Conservation (phyloP, 1,139 yeast species). For the Yamadazyma jaroonii region DNA sequence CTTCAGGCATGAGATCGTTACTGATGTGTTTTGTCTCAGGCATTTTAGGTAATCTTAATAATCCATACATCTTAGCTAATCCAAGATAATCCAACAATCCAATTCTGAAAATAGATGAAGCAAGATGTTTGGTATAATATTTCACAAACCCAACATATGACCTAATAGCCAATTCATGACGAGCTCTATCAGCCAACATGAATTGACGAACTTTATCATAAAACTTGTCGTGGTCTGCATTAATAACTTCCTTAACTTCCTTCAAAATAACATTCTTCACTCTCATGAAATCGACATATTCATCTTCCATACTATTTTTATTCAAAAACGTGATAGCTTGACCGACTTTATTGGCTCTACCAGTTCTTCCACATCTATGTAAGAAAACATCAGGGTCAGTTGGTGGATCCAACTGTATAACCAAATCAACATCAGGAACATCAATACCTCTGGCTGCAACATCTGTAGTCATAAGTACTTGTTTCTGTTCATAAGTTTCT, state of each 20-base stretch:
- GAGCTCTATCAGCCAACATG: slow-evolving; percentile 68
- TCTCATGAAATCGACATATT: slow-evolving; percentile 73
- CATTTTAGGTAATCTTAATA: slow-evolving; percentile 87
- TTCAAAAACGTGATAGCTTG: slow-evolving; percentile 71
- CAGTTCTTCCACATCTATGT: slow-evolving; percentile 92
- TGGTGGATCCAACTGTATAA: slow-evolving; percentile 87
- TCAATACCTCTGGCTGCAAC: slow-evolving; percentile 95
- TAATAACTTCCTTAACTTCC: slow-evolving; percentile 31
- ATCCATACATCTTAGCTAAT: slow-evolving; percentile 73
- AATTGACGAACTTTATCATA: slow-evolving; percentile 46
- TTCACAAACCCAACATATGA: slow-evolving; percentile 83
- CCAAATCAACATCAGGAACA: slow-evolving; percentile 87
- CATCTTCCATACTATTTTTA: slow-evolving; percentile 70
- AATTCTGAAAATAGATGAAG: slow-evolving; percentile 82
- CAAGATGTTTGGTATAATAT: slow-evolving; percentile 87
- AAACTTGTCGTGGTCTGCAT: slow-evolving; percentile 20
- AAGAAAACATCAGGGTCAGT: slow-evolving; percentile 84
- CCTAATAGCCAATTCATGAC: slow-evolving; percentile 76
- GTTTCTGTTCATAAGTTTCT: slow-evolving; percentile 39
- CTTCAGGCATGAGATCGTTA: slow-evolving; percentile 47
- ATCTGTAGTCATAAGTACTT: slow-evolving; percentile 77
- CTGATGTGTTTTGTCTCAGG: slow-evolving; percentile 71
- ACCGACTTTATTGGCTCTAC: slow-evolving; percentile 83
- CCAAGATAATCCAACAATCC: slow-evolving; percentile 69
- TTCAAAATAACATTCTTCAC: slow-evolving; percentile 64